Evolutionary conservation across 2,329 filamentous ascomycete species (phyloP).

Genomic region (Fusarium oxysporum): DNA sequence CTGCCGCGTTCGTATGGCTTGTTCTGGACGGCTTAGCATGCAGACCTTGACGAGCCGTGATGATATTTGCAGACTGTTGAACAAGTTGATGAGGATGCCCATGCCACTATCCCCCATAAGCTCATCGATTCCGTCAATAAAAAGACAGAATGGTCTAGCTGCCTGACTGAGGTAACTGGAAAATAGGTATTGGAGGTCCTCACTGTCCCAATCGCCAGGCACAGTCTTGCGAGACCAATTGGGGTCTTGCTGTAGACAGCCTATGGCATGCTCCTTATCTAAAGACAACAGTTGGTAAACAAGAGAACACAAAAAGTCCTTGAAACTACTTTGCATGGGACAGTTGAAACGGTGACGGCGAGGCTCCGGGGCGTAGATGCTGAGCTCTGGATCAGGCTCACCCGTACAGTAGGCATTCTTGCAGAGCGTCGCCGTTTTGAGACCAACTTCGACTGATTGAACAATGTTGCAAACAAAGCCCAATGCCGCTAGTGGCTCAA

Average conservation of each 20-base stretch:
- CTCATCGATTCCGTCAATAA: fast-evolving
- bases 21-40: fast-evolving
- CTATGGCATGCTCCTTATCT: fast-evolving
- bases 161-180: no score
- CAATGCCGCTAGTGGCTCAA: background rate
- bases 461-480: fast-evolving
- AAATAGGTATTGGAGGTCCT: fast-evolving
- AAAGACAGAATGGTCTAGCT: background rate
- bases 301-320: fast-evolving
- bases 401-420: fast-evolving
- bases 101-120: fast-evolving
- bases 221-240: fast-evolving
- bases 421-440: background rate
- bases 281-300: fast-evolving
- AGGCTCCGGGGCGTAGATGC: no score
- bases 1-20: fast-evolving
- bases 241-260: fast-evolving
- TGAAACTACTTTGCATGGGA: fast-evolving
- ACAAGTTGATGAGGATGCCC: fast-evolving
- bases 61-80: fast-evolving
- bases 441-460: fast-evolving
- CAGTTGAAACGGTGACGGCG: no score
- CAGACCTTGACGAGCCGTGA: fast-evolving
- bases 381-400: fast-evolving
- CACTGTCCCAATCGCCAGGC: fast-evolving